Evolutionary conservation across 2,329 filamentous ascomycete species (phyloP).

Genomic region (Chaetomiaceae sp.): DNA sequence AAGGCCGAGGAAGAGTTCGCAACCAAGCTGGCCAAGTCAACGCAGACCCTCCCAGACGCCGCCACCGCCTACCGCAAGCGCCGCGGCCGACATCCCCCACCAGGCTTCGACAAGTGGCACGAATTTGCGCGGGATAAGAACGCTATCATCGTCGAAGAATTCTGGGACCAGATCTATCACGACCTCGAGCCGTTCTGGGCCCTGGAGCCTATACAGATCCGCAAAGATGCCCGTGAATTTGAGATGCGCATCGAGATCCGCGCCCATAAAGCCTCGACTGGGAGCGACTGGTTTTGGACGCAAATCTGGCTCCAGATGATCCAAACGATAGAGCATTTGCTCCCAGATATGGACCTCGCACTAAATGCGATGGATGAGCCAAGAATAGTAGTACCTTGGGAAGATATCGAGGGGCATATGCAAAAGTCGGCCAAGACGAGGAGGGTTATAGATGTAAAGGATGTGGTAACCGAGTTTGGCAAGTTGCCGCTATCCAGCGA

Average conservation of each 20-base stretch:
- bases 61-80: constrained; percentile 52
- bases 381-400: constrained; percentile 58
- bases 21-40: constrained; percentile 40
- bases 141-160: constrained; percentile 58
- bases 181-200: constrained; percentile 60
- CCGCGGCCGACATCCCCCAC: constrained; percentile 58
- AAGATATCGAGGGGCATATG: constrained; percentile 54
- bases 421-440: constrained; percentile 47
- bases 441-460: constrained; percentile 40
- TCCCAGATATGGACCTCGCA: constrained; percentile 65
- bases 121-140: constrained; percentile 47
- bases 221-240: constrained; percentile 49
- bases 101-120: constrained; percentile 60
- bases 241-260: constrained; percentile 61
- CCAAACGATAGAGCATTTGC: constrained; percentile 47
- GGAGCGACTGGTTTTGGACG: constrained; percentile 56
- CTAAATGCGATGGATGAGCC: constrained; percentile 67
- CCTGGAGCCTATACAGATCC: constrained; percentile 38
- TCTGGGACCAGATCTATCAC: constrained; percentile 61
- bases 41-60: constrained; percentile 46
- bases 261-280: constrained; percentile 46
- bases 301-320: constrained; percentile 53
- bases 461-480: constrained; percentile 43
- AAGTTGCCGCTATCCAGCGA: constrained; percentile 38
- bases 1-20: constrained; percentile 43